Base-by-base conservation (phyloP, 2,329 filamentous ascomycete genomes). In the Colletotrichum noveboracense region DNA sequence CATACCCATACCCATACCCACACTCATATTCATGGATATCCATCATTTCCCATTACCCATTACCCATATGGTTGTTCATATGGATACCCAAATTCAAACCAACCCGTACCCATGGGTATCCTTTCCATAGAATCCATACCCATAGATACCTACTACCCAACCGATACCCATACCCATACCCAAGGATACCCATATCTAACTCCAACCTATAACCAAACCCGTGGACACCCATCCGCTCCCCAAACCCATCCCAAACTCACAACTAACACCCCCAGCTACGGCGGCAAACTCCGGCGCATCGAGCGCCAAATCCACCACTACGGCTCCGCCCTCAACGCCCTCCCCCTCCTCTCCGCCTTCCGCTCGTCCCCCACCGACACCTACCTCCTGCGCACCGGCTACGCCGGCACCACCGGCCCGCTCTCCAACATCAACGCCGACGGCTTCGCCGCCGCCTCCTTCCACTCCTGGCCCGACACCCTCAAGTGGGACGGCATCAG, bases 271-370 rank as follows among this genome's bases (percentile, higher is more conserved):
- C 18, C 21, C 36, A 86, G 84, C 65, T 87, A 87, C 67, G 85
- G 80, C 6, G 86, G 85, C 21, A 88, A 88, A 70, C 84, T 88
- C 7, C 74, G 80, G 14, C 81, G 85, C 13, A 86, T 87, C 56
- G 87, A 88, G 78, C 85, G 87, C 7, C 88, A 90, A 79, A 88
- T 92, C 73, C 90, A 92, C 78, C 91, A 92, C 81, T 92, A 92
- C 78, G 90, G 90, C 26, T 91, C 89, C 0, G 88, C 86, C 1
- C 87, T 92, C 7, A 92, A 92, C 79, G 86, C 89, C 0, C 85
- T 91, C 1, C 89, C 90, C 5, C 83, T 91, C 2, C 86, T 92
- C 5, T 85, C 86, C 2, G 84, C 87, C 4, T 92, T 89, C 81
- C 87, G 89, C 48, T 79, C 84, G 66, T 78, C 87, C 28, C 84